phyloP scores from a whole-genome alignment of 2,329 filamentous ascomycete genomes.

The Fusarium sp. region DNA sequence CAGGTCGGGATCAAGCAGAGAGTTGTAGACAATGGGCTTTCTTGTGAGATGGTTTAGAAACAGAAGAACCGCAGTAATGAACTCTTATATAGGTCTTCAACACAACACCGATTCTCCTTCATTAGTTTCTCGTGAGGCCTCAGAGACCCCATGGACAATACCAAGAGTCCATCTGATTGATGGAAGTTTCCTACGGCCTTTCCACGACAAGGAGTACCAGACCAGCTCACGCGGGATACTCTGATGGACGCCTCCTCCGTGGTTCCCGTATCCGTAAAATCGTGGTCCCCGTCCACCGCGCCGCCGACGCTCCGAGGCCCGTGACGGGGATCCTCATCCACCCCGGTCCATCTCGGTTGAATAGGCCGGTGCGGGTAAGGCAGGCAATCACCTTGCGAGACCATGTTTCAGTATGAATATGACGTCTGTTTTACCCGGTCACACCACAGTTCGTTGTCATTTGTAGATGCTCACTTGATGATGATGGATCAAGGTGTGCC shows the following conservation, averaged over 20 bases:
- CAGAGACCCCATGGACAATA: background rate
- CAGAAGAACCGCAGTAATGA: background rate
- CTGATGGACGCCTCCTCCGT: background rate
- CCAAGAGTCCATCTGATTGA: conserved; percentile 7
- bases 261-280: background rate
- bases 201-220: background rate
- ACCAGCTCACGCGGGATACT: background rate
- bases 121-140: background rate
- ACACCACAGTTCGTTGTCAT: background rate
- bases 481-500: background rate
- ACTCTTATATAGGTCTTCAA: conserved; percentile 7
- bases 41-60: background rate
- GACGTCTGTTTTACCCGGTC: background rate
- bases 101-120: background rate
- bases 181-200: background rate
- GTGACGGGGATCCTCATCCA: background rate
- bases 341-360: conserved; percentile 10
- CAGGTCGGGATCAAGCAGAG: background rate
- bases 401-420: conserved; percentile 3
- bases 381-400: background rate
- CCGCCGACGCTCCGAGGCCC: conserved; percentile 5
- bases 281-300: background rate
- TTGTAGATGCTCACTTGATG: background rate
- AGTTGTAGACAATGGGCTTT: background rate
- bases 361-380: background rate